Evolutionary conservation across 2,329 filamentous ascomycete species (phyloP), one percentile per base, ranked within the genome.

Genomic region (Thielaviopsis ethacetica): DNA sequence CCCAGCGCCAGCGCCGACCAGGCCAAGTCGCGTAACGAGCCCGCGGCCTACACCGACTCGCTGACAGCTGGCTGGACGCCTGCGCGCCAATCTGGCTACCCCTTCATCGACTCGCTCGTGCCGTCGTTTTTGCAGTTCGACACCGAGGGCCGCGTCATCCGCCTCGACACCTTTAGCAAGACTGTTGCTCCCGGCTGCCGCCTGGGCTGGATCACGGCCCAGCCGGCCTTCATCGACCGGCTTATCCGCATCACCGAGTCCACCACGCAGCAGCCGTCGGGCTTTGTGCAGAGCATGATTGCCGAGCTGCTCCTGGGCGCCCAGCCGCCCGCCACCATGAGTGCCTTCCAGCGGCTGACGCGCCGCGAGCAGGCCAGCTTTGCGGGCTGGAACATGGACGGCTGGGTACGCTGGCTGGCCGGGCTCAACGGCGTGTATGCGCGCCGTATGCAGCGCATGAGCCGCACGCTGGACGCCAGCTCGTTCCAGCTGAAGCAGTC

Each of bases 121-220:
- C 90, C 89, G 0, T 93, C 87, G 0, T 95, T 88, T 69, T 74
- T 96, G 51, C 85, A 78, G 62, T 69, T 96, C 59, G 91, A 96
- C 68, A 79, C 80, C 21, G 86, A 95, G 65, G 91, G 91, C 60
- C 85, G 91, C 41, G 91, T 96, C 50, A 78, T 96, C 60, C 85
- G 91, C 53, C 78, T 96, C 2, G 91, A 96, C 69, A 95, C 91
- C 0, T 96, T 96, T 70, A 93, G 87, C 67, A 96, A 97, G 73
- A 94, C 88, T 0, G 80, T 95, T 19, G 90, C 90, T 0, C 91
- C 91, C 0, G 91, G 91, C 1, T 94, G 88, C 67, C 83, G 91
- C 30, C 74, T 96, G 1, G 91, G 91, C 49, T 96, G 90, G 88
- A 83, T 95, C 63, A 95, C 91, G 0, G 84, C 86, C 0, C 86